Conservation (phyloP, 164 flowering plant species). For the Saururus chinensis region DNA sequence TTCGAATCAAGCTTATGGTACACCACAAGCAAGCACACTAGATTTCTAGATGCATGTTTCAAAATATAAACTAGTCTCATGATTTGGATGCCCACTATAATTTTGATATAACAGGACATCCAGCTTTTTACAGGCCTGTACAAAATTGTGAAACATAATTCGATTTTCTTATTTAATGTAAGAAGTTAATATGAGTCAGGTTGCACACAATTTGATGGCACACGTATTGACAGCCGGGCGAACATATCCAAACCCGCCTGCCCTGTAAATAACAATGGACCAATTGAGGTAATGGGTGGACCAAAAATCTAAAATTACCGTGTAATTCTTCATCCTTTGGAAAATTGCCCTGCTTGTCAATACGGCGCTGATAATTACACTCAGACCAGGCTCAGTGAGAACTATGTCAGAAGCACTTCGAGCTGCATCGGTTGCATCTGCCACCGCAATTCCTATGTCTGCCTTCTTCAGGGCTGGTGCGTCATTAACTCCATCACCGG, state of each 20-base stretch:
- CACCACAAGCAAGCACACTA: no score
- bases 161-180: not conserved
- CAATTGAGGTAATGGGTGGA: no score
- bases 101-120: no score
- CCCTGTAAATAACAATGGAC: no score
- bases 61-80: no score
- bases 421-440: constrained; percentile 65
- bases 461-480: constrained; percentile 63
- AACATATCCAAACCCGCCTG: no score
- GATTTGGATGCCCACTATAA: no score
- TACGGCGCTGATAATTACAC: constrained; percentile 65
- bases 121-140: no score
- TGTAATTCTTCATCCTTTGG: constrained; percentile 65
- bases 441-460: constrained; percentile 64
- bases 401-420: constrained; percentile 66
- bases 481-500: constrained; percentile 66
- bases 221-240: no score
- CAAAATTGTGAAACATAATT: not conserved
- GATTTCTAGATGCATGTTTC: no score
- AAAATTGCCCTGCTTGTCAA: constrained; percentile 66
- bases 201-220: no score
- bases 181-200: no score
- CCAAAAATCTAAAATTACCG: constrained; percentile 18
- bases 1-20: not conserved
- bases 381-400: constrained; percentile 60